Evolutionary conservation across 495 filamentous ascomycete species (phyloP).

Genomic region (Entonaema liquescens): DNA sequence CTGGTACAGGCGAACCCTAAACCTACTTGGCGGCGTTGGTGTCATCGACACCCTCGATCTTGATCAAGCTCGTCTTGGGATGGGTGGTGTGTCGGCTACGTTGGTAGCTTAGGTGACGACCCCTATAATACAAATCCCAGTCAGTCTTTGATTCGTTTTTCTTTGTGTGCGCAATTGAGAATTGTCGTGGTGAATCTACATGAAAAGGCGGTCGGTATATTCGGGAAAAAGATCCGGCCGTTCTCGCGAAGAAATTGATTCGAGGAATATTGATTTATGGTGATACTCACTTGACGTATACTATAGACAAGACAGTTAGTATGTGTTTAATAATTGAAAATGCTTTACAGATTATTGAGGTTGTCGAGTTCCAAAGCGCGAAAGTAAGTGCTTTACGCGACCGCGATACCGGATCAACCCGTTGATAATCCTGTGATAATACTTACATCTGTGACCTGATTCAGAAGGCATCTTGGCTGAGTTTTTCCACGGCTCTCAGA

Average conservation of each 20-base stretch:
- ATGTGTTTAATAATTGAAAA: slow-evolving; percentile 14
- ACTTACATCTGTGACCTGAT: slow-evolving; percentile 85
- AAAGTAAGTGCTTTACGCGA: slow-evolving; percentile 20
- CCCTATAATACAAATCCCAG: slow-evolving; percentile 62
- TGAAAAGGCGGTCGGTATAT: neutral
- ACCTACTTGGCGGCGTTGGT: slow-evolving; percentile 83
- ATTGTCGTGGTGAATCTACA: neutral
- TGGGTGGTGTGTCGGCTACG: slow-evolving; percentile 84
- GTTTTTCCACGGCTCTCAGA: slow-evolving; percentile 49
- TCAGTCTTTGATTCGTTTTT: slow-evolving; percentile 43
- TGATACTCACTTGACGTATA: slow-evolving; percentile 90
- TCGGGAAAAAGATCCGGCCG: neutral
- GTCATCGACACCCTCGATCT: slow-evolving; percentile 96
- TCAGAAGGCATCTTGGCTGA: slow-evolving; percentile 80
- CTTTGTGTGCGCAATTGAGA: neutral
- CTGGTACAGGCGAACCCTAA: neutral
- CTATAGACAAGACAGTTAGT: slow-evolving; percentile 59
- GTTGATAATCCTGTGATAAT: neutral
- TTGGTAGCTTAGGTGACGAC: slow-evolving; percentile 93
- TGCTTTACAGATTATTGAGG: slow-evolving; percentile 14
- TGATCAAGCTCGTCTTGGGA: slow-evolving; percentile 87
- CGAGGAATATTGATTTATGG: slow-evolving; percentile 36
- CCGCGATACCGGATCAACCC: slow-evolving; percentile 12
- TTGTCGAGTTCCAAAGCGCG: slow-evolving; percentile 2
- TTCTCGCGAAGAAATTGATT: slow-evolving; percentile 8